Base-by-base conservation (phyloP, 768 basidiomycete genomes). In the Xerocomellus chrysenteron region DNA sequence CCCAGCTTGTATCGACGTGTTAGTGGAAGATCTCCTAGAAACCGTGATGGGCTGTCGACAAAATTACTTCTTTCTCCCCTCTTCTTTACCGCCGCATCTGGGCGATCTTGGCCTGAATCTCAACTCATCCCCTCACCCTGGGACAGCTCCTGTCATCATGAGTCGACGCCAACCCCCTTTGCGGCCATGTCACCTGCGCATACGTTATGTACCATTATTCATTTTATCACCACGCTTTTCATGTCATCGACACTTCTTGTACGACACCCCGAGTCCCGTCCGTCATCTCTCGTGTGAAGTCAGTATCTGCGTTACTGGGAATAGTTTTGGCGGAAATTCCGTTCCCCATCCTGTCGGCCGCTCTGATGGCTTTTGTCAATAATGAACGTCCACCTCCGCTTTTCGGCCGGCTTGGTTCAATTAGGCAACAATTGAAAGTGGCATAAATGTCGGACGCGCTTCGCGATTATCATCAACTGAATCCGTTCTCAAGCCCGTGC, bases 81-180 rank as follows among this genome's bases (percentile, higher is more conserved):
- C 51, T 53, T 46, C 54, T 12, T 52, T 37, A 56, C 62, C 58
- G 21, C 62, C 58, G 35, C 41, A 54, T 61, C 52, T 65, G 37
- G 60, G 2, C 46, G 59, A 63, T 66, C 58, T 58, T 12, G 47
- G 1, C 47, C 47, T 47, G 51, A 63, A 65, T 57, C 65, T 63
- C 59, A 30, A 2, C 47, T 33, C 56, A 21, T 53, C 41, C 52
- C 33, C 56, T 45, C 43, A 50, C 58, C 66, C 61, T 65, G 56
- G 54, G 65, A 67, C 63, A 67, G 54, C 60, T 61, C 63, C 63
- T 60, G 60, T 65, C 60, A 60, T 42, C 40, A 46, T 40, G 24
- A 39, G 40, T 58, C 37, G 49, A 55, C 37, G 55, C 39, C 47
- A 56, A 10, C 45, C 59, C 53, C 58, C 35, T 60, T 59, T 60